A percentile compares a stretch with the other conserved stretches of the same genome.
Conservation (phyloP, 495 filamentous ascomycete species). For the Penicillium cinerascens region DNA sequence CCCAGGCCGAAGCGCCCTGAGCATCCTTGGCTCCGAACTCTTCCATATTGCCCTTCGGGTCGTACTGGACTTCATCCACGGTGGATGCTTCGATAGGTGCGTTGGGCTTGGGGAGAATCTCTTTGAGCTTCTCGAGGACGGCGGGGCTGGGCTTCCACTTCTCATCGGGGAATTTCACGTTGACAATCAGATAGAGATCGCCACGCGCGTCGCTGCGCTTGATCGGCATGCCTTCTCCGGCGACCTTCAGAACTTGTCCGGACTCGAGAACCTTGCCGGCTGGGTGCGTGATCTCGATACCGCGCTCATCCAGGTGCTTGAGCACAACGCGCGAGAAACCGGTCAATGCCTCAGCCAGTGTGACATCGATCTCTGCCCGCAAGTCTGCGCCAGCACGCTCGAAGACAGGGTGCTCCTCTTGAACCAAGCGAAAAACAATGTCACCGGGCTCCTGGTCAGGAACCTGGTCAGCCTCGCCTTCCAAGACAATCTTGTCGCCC, state of each 20-base stretch:
- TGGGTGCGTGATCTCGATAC: conserved; percentile 72
- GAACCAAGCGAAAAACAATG: conserved; percentile 81
- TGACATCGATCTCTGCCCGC: conserved; percentile 71
- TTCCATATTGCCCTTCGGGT: conserved; percentile 75
- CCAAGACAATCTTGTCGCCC: conserved; percentile 83
- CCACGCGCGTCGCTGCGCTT: conserved; percentile 81
- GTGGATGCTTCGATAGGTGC: conserved; percentile 62
- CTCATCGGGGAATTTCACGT: conserved; percentile 84
- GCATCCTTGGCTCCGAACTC: conserved; percentile 71
- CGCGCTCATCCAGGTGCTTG: conserved; percentile 90
- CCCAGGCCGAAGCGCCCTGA: conserved; percentile 70
- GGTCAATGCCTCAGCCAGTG: conserved; percentile 76
- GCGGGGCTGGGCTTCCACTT: conserved; percentile 72
- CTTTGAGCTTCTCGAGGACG: conserved; percentile 62
- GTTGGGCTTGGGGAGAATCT: conserved; percentile 66
- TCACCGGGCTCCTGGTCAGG: conserved; percentile 90
- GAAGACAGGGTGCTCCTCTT: conserved; percentile 78
- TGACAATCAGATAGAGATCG: conserved; percentile 81
- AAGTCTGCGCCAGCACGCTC: conserved; percentile 79
- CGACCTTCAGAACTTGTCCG: conserved; percentile 76
- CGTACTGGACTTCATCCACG: conserved; percentile 82
- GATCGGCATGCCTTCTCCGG: conserved; percentile 88
- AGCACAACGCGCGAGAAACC: conserved; percentile 89
- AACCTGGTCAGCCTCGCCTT: conserved; percentile 92
- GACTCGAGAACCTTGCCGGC: conserved; percentile 74